Evolutionary conservation across 2,329 filamentous ascomycete genomes (phyloP), one percentile per base, ranked within the genome.

Genomic region (Coccinonectria pachysandricola): DNA sequence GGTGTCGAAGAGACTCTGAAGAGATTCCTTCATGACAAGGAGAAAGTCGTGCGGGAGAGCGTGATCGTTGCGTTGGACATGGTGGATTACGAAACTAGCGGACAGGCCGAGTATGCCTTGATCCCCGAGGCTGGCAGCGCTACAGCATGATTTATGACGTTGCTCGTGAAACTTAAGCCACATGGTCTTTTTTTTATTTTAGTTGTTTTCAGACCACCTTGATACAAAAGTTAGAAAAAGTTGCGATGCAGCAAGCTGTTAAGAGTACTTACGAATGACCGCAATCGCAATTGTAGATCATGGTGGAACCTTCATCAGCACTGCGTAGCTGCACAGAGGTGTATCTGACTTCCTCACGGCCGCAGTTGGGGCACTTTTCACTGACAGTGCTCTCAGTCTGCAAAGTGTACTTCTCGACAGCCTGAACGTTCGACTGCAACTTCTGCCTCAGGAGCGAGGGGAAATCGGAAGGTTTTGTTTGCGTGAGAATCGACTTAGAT

Each of bases 41-140:
- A 96, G 57, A 75, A 83, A 53, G 87, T 98, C 5, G 91, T 98
- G 21, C 75, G 86, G 33, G 91, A 98, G 51, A 96, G 88, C 55
- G 78, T 94, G 19, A 75, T 95, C 44, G 91, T 98, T 30, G 91
- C 91, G 22, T 66, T 98, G 40, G 91, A 98, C 56, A 98, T 98
- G 85, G 91, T 87, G 8, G 88, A 95, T 50, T 95, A 85, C 49
- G 91, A 98, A 65, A 85, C 82, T 64, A 82, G 76, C 42, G 82
- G 83, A 21, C 75, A 94, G 57, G 63, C 75, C 16, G 87, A 98
- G 53, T 98, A 98, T 64, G 91, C 91, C 23, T 69, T 94, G 48
- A 79, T 96, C 41, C 88, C 87, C 3, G 72, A 81, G 44, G 56
- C 57, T 25, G 52, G 54, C 36, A 57, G 57, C 38, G 56, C 56